phyloP scores from a whole-genome alignment of 1,284 basidiomycete species.

The Hemileia vastatrix region DNA sequence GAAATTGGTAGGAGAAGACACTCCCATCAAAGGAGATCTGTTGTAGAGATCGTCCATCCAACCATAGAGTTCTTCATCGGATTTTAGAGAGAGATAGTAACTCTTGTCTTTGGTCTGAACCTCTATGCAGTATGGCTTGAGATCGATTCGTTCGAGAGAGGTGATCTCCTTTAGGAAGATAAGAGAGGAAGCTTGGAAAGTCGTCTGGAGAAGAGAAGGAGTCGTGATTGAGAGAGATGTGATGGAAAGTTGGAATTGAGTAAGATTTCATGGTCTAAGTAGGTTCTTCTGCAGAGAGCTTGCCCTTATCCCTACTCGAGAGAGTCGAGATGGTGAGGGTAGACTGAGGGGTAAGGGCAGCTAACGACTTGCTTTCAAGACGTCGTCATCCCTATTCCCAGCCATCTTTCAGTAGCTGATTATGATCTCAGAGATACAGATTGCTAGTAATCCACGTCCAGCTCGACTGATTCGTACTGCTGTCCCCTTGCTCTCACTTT shows the following conservation, averaged over 20 bases:
- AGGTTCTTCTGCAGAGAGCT: too few species aligned
- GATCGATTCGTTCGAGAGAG: slow-evolving; percentile 78
- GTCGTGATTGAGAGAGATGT: slow-evolving; percentile 1
- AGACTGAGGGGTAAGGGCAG: slow-evolving; percentile 13
- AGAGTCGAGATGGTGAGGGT: slow-evolving; percentile 4
- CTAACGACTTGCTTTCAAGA: too few species aligned
- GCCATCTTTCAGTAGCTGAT: too few species aligned
- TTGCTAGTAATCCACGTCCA: too few species aligned
- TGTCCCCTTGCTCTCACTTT: too few species aligned
- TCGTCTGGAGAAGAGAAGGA: slow-evolving; percentile 49
- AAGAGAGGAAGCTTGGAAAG: slow-evolving; percentile 56
- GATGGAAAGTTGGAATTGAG: too few species aligned
- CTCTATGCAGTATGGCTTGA: slow-evolving; percentile 82
- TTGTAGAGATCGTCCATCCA: slow-evolving; percentile 96
- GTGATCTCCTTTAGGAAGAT: slow-evolving; percentile 69
- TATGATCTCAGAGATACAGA: too few species aligned
- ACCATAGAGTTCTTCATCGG: slow-evolving; percentile 86
- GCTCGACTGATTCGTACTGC: too few species aligned
- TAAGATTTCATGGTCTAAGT: too few species aligned
- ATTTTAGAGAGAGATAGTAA: slow-evolving; percentile 71
- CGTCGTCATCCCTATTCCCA: too few species aligned
- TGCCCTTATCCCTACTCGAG: too few species aligned
- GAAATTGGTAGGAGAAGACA: slow-evolving; percentile 89
- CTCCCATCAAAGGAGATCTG: slow-evolving; percentile 81
- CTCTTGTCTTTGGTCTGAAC: slow-evolving; percentile 68